Evolutionary conservation across 768 basidiomycete species (phyloP).

Genomic region (Boletales sp.): DNA sequence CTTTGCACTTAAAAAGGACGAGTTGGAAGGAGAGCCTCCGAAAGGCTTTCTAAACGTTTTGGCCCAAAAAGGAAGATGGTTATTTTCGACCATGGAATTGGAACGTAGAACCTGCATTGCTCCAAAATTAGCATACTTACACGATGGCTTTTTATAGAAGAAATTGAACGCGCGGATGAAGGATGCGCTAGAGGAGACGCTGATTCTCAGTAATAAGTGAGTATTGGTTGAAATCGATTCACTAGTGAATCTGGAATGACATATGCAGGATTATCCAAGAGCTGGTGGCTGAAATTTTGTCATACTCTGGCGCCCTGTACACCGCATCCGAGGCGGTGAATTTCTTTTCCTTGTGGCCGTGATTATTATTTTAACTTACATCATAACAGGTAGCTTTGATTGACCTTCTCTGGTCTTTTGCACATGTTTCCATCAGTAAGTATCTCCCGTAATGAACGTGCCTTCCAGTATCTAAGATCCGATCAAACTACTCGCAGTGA

Average conservation of each 20-base stretch:
- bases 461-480: neutral
- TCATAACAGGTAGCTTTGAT: constrained; percentile 68
- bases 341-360: neutral
- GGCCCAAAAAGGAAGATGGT: constrained; percentile 64
- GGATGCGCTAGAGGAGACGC: constrained; percentile 85
- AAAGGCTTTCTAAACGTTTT: constrained; percentile 66
- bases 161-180: constrained; percentile 88
- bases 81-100: constrained; percentile 79
- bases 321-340: constrained; percentile 84
- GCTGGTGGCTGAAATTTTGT: constrained; percentile 65
- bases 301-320: constrained; percentile 77
- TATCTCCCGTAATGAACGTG: neutral
- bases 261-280: constrained; percentile 69
- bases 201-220: constrained; percentile 81
- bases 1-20: constrained; percentile 62
- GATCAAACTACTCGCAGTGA: constrained; percentile 29
- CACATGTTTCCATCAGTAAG: constrained; percentile 78
- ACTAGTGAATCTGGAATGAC: neutral
- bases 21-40: constrained; percentile 53
- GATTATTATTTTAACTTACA: neutral
- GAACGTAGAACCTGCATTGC: constrained; percentile 40
- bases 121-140: neutral
- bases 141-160: constrained; percentile 44
- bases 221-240: constrained; percentile 3
- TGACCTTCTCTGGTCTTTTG: constrained; percentile 89